These are phyloP conservation scores for Ganoderma boninense DNA, from an alignment of 1,284 basidiomycete genomes.

Conservation along the genomic window DNA sequence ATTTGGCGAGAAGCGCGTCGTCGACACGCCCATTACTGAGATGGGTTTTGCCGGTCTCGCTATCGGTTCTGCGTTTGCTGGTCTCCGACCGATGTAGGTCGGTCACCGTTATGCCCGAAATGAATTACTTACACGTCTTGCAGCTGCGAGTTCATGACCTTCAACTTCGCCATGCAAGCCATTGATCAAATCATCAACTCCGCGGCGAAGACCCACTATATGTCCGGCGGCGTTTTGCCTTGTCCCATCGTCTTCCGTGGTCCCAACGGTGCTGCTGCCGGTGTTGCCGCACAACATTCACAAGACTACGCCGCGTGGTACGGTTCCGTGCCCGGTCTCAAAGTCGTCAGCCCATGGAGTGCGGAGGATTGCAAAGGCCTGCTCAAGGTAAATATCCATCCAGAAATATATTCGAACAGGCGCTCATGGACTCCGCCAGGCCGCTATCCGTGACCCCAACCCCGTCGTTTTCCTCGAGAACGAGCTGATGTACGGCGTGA, in stretches of 20 bases:
- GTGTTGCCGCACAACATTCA: slow-evolving; percentile 95
- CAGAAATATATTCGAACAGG: neutral
- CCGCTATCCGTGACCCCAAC: slow-evolving; percentile 98
- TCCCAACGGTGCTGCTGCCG: slow-evolving; percentile 97
- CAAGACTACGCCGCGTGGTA: slow-evolving; percentile 97
- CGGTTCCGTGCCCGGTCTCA: slow-evolving; percentile 95
- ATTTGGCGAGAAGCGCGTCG: slow-evolving; percentile 98
- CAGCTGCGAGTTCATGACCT: slow-evolving; percentile 99
- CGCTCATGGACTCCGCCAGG: slow-evolving; percentile 48
- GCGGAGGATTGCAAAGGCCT: slow-evolving; percentile 99
- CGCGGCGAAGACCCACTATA: slow-evolving; percentile 99
- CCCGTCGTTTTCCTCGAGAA: slow-evolving; percentile 99
- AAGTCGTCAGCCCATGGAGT: slow-evolving; percentile 97
- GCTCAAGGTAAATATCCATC: slow-evolving; percentile 76
- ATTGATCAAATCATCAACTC: slow-evolving; percentile 99
- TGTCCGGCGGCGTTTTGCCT: slow-evolving; percentile 98
- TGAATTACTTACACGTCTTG: neutral
- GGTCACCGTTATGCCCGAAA: slow-evolving; percentile 7
- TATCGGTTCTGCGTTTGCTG: slow-evolving; percentile 93
- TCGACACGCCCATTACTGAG: slow-evolving; percentile 98
- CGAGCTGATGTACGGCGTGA: slow-evolving; percentile 98
- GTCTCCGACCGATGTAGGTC: slow-evolving; percentile 88
- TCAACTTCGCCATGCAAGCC: slow-evolving; percentile 96
- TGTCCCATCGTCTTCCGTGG: slow-evolving; percentile 99
- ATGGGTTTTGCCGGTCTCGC: slow-evolving; percentile 99